Conservation (phyloP, 257 asterid species). For the Forsythia suspensa region DNA sequence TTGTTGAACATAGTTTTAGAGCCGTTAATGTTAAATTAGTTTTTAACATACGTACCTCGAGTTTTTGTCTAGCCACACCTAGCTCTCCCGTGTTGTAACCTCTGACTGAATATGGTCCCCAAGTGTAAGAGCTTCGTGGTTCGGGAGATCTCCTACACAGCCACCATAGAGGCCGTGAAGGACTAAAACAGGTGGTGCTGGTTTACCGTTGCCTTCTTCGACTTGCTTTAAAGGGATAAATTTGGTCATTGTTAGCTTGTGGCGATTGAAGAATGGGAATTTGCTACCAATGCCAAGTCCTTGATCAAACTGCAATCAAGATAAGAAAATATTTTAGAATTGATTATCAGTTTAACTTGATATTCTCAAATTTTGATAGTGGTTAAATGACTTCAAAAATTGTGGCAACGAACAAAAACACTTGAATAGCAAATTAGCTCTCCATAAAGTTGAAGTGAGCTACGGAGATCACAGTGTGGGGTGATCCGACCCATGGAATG, state of each 20-base stretch:
- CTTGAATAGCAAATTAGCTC: too few relatives aligned
- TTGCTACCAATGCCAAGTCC: constrained; percentile 89
- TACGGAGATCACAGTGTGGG: too few relatives aligned
- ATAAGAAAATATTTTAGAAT: neutral
- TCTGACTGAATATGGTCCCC: constrained; percentile 97
- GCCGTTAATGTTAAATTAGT: neutral
- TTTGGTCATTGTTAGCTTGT: constrained; percentile 77
- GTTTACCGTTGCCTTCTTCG: constrained; percentile 85
- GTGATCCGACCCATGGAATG: too few relatives aligned
- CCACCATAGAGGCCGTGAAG: constrained; percentile 96
- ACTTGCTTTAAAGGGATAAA: constrained; percentile 74
- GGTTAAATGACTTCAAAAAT: neutral
- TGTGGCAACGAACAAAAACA: too few relatives aligned
- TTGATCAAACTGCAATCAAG: constrained; percentile 76
- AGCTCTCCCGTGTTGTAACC: constrained; percentile 97
- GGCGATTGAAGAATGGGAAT: constrained; percentile 84
- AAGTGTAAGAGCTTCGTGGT: constrained; percentile 88
- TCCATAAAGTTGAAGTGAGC: too few relatives aligned
- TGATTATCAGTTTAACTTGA: neutral
- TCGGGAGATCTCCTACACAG: constrained; percentile 95
- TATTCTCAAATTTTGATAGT: too few relatives aligned
- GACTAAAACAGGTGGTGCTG: constrained; percentile 92
- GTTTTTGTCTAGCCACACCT: constrained; percentile 86
- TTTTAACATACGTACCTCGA: constrained; percentile 56
- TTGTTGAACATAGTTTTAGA: too few relatives aligned